phyloP scores from a whole-genome alignment of 2,329 filamentous ascomycete genomes.

The Hypoxylon sp. region DNA sequence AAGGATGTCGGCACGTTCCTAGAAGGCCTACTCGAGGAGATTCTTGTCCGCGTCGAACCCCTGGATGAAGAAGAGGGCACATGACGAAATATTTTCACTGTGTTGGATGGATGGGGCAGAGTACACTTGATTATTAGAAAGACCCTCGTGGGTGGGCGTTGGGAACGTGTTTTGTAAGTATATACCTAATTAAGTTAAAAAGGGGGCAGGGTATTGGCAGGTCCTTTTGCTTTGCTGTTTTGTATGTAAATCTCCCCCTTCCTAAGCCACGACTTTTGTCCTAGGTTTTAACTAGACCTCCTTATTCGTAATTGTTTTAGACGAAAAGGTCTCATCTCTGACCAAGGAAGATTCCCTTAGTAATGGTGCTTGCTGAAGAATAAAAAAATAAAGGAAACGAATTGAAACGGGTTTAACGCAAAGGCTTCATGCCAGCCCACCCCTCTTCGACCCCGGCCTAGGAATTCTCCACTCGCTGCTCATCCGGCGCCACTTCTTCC shows the following conservation, averaged over 20 bases:
- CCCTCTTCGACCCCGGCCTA: background rate
- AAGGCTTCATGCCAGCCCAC: constrained; percentile 8
- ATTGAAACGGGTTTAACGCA: constrained; percentile 11
- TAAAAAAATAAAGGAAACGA: constrained; percentile 1
- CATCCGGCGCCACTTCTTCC: background rate
- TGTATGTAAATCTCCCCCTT: constrained; percentile 2
- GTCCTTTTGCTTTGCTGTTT: constrained; percentile 4
- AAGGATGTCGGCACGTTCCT: constrained; percentile 88
- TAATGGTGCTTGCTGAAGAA: constrained; percentile 8
- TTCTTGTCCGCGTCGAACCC: constrained; percentile 90
- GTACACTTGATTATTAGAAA: constrained; percentile 9
- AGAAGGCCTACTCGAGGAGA: constrained; percentile 93
- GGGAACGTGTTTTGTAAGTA: constrained; percentile 30
- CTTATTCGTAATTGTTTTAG: constrained; percentile 2
- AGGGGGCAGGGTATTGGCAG: constrained; percentile 1
- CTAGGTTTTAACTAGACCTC: constrained; percentile 19
- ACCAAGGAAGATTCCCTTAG: background rate
- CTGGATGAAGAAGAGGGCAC: constrained; percentile 75
- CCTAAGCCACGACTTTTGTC: constrained; percentile 10
- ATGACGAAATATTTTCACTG: constrained; percentile 8
- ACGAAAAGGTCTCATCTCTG: constrained; percentile 7
- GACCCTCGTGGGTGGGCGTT: constrained; percentile 6
- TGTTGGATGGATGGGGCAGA: background rate
- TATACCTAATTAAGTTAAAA: constrained; percentile 30
- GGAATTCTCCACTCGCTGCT: background rate